Evolutionary conservation across 2,329 filamentous ascomycete species (phyloP).

Genomic region (Cladosporium sp.): DNA sequence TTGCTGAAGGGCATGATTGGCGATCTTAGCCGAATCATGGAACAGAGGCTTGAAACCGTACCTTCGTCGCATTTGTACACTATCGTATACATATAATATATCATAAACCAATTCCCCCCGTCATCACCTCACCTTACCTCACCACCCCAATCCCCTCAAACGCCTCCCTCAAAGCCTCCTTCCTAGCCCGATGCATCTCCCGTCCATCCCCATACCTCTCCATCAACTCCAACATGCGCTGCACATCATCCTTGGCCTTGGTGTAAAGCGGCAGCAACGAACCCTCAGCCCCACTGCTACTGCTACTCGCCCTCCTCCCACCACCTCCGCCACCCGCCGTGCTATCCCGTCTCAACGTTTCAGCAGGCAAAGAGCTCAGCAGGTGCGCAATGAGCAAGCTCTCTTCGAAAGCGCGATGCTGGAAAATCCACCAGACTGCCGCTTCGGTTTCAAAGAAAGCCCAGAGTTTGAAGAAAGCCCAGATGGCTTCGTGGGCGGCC

Average conservation of each 20-base stretch:
- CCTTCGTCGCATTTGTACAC: too few relatives aligned
- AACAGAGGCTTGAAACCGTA: too few relatives aligned
- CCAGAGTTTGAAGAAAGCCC: constrained; percentile 70
- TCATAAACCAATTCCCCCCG: too few relatives aligned
- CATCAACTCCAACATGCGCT: constrained; percentile 43
- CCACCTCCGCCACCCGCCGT: neutral
- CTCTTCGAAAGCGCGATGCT: constrained; percentile 75
- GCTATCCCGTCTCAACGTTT: neutral
- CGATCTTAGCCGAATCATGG: too few relatives aligned
- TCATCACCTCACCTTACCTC: neutral
- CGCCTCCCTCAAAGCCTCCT: constrained; percentile 42
- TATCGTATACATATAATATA: too few relatives aligned
- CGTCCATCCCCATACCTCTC: constrained; percentile 40
- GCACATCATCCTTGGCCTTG: constrained; percentile 41
- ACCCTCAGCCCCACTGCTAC: neutral
- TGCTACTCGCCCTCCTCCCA: neutral
- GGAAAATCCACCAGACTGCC: constrained; percentile 80
- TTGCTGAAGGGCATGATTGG: too few relatives aligned
- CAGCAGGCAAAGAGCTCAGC: constrained; percentile 12
- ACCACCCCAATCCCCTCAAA: constrained; percentile 31
- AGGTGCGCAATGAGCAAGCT: constrained; percentile 36
- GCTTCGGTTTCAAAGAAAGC: constrained; percentile 66
- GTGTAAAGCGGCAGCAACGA: constrained; percentile 28
- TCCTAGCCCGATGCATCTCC: constrained; percentile 47
- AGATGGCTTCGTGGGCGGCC: constrained; percentile 70